A percentile compares a stretch with the other conserved stretches of the same genome.
Conservation (phyloP, 2,329 filamentous ascomycete genomes). For the Alternaria panax region DNA sequence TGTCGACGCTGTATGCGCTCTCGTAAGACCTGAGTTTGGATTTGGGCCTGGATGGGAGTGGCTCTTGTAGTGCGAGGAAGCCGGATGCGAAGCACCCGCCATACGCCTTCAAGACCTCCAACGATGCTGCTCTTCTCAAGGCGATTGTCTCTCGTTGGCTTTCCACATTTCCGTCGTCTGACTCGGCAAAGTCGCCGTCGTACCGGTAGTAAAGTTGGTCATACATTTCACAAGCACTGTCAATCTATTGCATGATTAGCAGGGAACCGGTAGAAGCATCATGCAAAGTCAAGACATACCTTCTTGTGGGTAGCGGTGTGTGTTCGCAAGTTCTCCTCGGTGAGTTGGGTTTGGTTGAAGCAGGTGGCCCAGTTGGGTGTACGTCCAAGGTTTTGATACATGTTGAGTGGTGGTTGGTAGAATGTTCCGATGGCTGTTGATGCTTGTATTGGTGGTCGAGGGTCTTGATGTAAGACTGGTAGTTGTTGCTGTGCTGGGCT, state of each 20-base stretch:
- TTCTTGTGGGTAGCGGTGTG: conserved; percentile 36
- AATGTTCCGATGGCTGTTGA: background rate
- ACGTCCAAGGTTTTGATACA: conserved; percentile 21
- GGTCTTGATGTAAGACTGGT: background rate
- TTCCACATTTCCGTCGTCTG: conserved; percentile 33
- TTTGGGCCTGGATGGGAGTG: conserved; percentile 31
- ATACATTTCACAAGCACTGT: conserved; percentile 17
- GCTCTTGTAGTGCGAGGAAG: conserved; percentile 36
- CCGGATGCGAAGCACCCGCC: conserved; percentile 43
- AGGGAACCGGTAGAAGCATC: background rate
- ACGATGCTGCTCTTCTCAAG: conserved; percentile 32
- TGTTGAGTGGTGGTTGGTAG: conserved; percentile 8
- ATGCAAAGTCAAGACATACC: conserved; percentile 23
- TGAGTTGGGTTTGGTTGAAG: conserved; percentile 29
- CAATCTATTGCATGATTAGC: conserved; percentile 15
- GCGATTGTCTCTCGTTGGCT: conserved; percentile 27
- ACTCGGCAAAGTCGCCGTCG: conserved; percentile 29
- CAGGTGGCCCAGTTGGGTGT: conserved; percentile 15
- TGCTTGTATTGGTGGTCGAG: background rate
- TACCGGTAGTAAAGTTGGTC: conserved; percentile 30
- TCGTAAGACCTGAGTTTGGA: conserved; percentile 24
- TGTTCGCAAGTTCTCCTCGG: conserved; percentile 42
- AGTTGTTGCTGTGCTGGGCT: conserved; percentile 4
- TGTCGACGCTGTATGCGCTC: conserved; percentile 37
- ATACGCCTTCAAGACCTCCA: conserved; percentile 45